Evolutionary conservation across 371 early-diverging fungal genomes (phyloP), one percentile per base, ranked within the genome.

Genomic region (Choanephora cucurbitarum): DNA sequence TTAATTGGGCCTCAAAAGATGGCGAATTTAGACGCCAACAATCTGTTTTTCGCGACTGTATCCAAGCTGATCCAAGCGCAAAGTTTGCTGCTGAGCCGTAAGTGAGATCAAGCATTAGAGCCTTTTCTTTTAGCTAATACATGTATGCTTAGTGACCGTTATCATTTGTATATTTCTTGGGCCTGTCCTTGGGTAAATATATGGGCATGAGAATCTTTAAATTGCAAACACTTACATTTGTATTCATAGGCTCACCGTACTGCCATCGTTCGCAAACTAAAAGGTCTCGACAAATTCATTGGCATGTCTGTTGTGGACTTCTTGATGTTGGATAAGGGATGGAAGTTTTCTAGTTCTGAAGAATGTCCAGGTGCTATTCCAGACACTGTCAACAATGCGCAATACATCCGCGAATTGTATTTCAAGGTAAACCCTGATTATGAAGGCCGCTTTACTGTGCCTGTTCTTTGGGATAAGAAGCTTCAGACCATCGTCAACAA

Each of bases 401-500:
- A 85, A 58, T 87, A 81, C 65, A 55, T 96, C 22, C 78, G 88
- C 17, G 96, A 97, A 49, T 47, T 97, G 11, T 97, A 97, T 74
- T 90, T 91, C 71, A 92, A 90, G 78, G 95, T 91, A 15, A 77
- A 94, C 46, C 85, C 88, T 5, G 65, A 87, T 19, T 94, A 92
- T 64, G 50, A 64, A 9, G 93, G 87, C 32, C 87, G 93, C 15
- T 92, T 89, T 71, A 95, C 96, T 7, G 95, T 95, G 2, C 93
- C 93, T 9, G 80, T 93, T 28, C 81, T 94, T 32, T 94, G 91
- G 91, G 98, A 97, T 71, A 96, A 90, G 81, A 91, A 95, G 77
- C 67, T 70, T 15, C 54, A 85, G 39, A 97, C 95, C n/a, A 95
- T 97, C 52, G 98, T 97, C 23, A 98, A 93, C 84, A 98, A 98